These are phyloP conservation scores for Phytomonas francai DNA, from an alignment of 208 protist genomes.

Conservation along the genomic window DNA sequence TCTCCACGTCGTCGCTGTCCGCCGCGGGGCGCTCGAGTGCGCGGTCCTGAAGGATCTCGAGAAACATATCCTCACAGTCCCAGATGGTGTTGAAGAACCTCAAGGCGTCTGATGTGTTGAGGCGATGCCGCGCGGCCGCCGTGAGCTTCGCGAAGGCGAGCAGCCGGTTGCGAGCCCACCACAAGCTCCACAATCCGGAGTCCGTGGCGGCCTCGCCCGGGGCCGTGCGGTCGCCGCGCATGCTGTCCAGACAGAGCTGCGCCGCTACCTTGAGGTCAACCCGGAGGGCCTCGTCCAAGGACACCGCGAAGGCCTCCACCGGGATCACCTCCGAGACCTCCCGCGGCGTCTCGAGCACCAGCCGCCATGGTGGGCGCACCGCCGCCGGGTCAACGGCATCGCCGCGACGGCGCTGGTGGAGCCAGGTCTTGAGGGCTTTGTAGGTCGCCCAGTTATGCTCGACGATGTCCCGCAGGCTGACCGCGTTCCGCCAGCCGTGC, in stretches of 20 bases:
- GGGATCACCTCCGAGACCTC: not conserved
- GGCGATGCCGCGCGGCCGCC: constrained; percentile 18
- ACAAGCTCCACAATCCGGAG: constrained; percentile 17
- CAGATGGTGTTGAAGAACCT: constrained; percentile 57
- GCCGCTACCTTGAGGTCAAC: constrained; percentile 7
- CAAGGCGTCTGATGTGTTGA: constrained; percentile 34
- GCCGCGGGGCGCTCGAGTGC: constrained; percentile 4
- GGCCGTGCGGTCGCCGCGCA: constrained; percentile 27
- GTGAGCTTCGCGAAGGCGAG: constrained; percentile 41
- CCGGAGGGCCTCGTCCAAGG: not conserved
- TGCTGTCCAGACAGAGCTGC: constrained; percentile 38
- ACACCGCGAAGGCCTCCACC: not conserved
- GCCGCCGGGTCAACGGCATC: not conserved
- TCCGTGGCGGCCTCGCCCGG: constrained; percentile 14
- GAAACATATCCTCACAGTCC: constrained; percentile 31
- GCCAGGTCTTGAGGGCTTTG: constrained; percentile 17
- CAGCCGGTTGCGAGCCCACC: constrained; percentile 79
- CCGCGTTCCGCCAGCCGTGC: constrained; percentile 57
- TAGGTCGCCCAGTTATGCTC: constrained; percentile 34
- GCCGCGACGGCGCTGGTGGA: constrained; percentile 7
- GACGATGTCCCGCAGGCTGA: constrained; percentile 42
- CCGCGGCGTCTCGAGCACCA: no score
- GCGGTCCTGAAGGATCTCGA: constrained; percentile 29
- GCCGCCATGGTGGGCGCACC: not conserved
- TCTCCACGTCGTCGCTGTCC: constrained; percentile 5